Evolutionary conservation across 257 asterid genomes (phyloP).

Genomic region (Capsicum pubescens): DNA sequence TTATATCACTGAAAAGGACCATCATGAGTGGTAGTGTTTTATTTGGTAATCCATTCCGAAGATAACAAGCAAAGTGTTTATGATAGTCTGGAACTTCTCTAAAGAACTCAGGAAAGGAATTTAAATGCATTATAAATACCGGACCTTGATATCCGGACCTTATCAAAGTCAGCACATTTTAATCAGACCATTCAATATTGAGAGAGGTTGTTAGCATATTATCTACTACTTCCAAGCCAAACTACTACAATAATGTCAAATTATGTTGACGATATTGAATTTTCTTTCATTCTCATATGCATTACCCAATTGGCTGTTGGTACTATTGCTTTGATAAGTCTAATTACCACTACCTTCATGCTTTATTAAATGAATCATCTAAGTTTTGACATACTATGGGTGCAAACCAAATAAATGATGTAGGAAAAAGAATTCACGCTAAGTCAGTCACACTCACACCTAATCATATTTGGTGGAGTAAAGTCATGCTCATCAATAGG

Average conservation of each 20-base stretch:
- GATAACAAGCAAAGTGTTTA: not conserved
- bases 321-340: not conserved
- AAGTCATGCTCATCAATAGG: not conserved
- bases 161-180: constrained; percentile 24
- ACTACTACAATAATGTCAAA: constrained; percentile 1
- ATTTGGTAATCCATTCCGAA: not conserved
- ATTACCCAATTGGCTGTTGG: not conserved
- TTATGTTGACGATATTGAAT: not conserved
- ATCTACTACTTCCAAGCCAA: constrained; percentile 6
- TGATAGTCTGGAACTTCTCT: constrained; percentile 1
- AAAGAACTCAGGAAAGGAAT: not conserved
- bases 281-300: not conserved
- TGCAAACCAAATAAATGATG: not conserved
- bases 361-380: constrained; percentile 11
- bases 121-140: not conserved
- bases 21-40: constrained; percentile 14
- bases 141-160: not conserved
- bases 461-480: constrained; percentile 19
- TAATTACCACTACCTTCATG: not conserved
- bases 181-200: constrained; percentile 17
- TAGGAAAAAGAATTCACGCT: not conserved
- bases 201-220: not conserved
- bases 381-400: not conserved
- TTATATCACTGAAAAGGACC: not conserved
- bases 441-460: not conserved